Evolutionary conservation across 805 yeast genomes (phyloP).

Genomic region (Teunomyces kruisii): DNA sequence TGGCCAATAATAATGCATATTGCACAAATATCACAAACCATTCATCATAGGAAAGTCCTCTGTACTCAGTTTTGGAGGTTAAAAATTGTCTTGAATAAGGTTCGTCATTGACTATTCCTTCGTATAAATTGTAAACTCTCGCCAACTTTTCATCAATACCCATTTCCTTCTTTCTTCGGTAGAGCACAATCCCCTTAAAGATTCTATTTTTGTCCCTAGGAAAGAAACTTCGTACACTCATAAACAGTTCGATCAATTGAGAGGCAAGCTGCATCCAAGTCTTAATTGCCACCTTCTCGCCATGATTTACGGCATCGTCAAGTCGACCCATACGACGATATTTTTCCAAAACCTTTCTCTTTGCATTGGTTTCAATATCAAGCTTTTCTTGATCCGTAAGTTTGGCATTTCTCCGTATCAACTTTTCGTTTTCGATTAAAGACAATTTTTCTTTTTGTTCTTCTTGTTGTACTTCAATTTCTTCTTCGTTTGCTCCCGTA

Average conservation of each 20-base stretch:
- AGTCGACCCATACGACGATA: conserved; percentile 55
- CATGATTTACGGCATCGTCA: conserved; percentile 27
- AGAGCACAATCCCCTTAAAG: conserved; percentile 65
- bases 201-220: conserved; percentile 70
- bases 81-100: conserved; percentile 28
- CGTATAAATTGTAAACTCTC: conserved; percentile 63
- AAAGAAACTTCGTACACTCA: conserved; percentile 74
- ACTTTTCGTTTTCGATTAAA: conserved; percentile 12
- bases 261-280: conserved; percentile 85
- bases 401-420: conserved; percentile 12
- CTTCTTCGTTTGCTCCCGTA: conserved; percentile 24
- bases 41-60: conserved; percentile 72
- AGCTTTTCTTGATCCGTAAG: conserved; percentile 46
- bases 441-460: conserved; percentile 6
- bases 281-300: conserved; percentile 59
- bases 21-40: conserved; percentile 89
- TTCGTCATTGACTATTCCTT: conserved; percentile 45
- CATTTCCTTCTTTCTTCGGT: conserved; percentile 59
- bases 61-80: conserved; percentile 58
- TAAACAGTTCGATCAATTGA: conserved; percentile 80
- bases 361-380: conserved; percentile 58
- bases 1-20: conserved; percentile 66
- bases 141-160: conserved; percentile 73
- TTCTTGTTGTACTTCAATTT: conserved; percentile 7
- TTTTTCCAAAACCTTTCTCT: conserved; percentile 55